These are phyloP conservation scores for Termitomyces titanicus DNA, from an alignment of 768 basidiomycete genomes.

Conservation along the genomic window DNA sequence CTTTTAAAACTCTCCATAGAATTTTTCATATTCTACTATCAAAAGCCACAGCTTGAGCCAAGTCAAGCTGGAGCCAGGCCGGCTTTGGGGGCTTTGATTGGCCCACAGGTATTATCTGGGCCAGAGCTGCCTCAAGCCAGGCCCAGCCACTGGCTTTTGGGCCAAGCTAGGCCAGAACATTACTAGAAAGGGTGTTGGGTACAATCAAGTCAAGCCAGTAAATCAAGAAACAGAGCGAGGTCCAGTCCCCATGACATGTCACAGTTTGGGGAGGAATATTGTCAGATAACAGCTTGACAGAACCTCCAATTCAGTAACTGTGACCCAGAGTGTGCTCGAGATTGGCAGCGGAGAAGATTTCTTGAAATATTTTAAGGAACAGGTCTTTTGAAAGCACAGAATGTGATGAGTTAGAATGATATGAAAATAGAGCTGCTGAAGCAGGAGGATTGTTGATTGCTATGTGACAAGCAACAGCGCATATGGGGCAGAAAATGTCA, in stretches of 20 bases:
- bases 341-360: background rate
- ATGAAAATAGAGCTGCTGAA: slow-evolving; percentile 13
- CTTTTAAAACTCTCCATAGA: too few relatives aligned
- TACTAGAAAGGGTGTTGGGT: background rate
- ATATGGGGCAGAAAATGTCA: slow-evolving; percentile 15
- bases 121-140: too few relatives aligned
- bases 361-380: background rate
- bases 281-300: background rate
- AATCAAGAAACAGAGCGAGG: slow-evolving; percentile 2
- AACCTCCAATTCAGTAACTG: slow-evolving; percentile 2
- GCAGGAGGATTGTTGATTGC: slow-evolving; percentile 1
- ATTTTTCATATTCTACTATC: too few relatives aligned
- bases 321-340: background rate
- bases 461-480: slow-evolving; percentile 15
- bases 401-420: background rate
- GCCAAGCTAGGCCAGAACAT: too few relatives aligned
- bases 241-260: background rate
- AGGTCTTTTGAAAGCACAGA: background rate
- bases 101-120: too few relatives aligned
- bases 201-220: slow-evolving; percentile 4
- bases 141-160: too few relatives aligned
- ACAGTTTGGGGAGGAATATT: background rate
- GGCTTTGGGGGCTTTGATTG: too few relatives aligned
- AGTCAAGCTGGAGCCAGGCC: too few relatives aligned
- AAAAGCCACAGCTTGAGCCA: too few relatives aligned